Base-by-base conservation (phyloP, 768 basidiomycete genomes). In the Lactarius quietus region DNA sequence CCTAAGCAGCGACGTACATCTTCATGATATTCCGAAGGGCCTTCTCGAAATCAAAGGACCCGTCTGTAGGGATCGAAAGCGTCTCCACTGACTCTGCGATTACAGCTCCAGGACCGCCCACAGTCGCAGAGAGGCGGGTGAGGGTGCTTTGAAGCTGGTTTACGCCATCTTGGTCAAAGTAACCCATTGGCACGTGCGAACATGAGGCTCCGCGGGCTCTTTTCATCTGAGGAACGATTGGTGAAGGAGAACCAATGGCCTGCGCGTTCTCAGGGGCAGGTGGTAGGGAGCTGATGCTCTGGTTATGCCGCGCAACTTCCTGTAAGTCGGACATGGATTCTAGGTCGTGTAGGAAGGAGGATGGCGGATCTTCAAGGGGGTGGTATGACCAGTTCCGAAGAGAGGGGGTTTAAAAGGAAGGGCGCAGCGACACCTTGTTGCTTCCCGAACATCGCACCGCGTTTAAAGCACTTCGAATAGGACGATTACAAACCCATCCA, bases 131-230 rank as follows among this genome's bases (percentile, higher is more conserved):
- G 6, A 68, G 1, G 14, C 67, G 73, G 28, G 73, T 78, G 63
- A 84, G 66, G 5, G 75, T 78, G 67, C 73, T 72, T 14, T 74
- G 74, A 6, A 86, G 76, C 53, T 76, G 68, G 3, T 69, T 71
- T 39, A 84, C 79, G 10, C 85, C 86, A 23, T 70, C 69, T 1
- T 81, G 84, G 72, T 88, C 85, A 69, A 87, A 86, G 68, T 79
- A 80, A 54, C 80, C 82, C 23, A 83, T 63, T 29, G 76, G 73
- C 3, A 83, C 80, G 62, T 71, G 76, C 15, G 39, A 36, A 33
- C 26, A 3, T n/a, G 51, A 20, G 12, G 39, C 4, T 12, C 23
- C 8, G 20, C 23, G 33, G 3, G 7, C 18, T 6, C 18, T 17
- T 7, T 18, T 26, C 3, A 3, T 53, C 10, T 53, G 31, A 18